Percentiles rank a stretch among this genome's conserved stretches.
Conservation (phyloP, 1,284 basidiomycete genomes). For the Lentinus polychrous region DNA sequence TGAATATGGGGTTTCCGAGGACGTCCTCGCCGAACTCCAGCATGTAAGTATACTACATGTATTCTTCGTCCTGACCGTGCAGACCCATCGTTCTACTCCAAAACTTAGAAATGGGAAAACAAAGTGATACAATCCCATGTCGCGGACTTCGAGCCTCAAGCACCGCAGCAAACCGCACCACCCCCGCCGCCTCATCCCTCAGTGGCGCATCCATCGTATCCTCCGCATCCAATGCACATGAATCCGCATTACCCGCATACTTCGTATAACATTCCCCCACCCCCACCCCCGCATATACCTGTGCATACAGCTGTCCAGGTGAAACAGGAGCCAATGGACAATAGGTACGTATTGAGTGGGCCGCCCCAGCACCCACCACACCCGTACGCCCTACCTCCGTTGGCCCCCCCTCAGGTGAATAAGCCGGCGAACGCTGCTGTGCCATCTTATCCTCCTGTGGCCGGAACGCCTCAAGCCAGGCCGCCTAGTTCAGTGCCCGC, state of each 20-base stretch:
- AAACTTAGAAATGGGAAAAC: constrained; percentile 82
- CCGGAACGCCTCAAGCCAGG: constrained; percentile 47
- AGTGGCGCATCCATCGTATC: constrained; percentile 18
- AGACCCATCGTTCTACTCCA: constrained; percentile 9
- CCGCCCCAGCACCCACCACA: constrained; percentile 28
- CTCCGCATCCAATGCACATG: constrained; percentile 19
- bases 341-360: constrained; percentile 48
- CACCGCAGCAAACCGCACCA: constrained; percentile 26
- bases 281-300: constrained; percentile 37
- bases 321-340: constrained; percentile 63
- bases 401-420: constrained; percentile 55
- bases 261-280: constrained; percentile 27
- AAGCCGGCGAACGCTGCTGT: constrained; percentile 14
- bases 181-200: constrained; percentile 11
- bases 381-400: constrained; percentile 49
- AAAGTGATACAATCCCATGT: constrained; percentile 91
- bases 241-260: constrained; percentile 31
- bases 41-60: constrained; percentile 49
- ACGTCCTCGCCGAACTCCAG: constrained; percentile 84
- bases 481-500: constrained; percentile 20
- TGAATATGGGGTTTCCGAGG: constrained; percentile 92
- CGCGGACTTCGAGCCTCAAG: constrained; percentile 80
- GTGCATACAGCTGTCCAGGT: constrained; percentile 36
- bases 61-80: constrained; percentile 10
- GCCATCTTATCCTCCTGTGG: constrained; percentile 39